Base-by-base conservation (phyloP, 1,284 basidiomycete species). In the Golubevia pallescens region DNA sequence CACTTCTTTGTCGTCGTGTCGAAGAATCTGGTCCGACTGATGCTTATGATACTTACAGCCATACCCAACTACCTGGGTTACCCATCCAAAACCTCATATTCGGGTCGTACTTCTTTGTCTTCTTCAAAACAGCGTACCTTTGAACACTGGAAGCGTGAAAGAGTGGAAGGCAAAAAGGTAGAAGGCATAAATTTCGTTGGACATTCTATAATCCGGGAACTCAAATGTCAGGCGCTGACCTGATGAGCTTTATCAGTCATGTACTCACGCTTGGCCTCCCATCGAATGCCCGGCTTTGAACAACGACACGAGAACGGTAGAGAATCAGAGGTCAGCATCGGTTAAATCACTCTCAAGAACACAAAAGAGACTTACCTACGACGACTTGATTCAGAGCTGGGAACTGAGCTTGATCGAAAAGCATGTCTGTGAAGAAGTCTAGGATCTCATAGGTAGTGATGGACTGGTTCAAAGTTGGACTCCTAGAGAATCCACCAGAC, bases 31-130 rank as follows among this genome's bases (percentile, higher is more conserved):
- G n/a, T n/a, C n/a, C n/a, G n/a, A n/a, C n/a, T n/a, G n/a, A n/a
- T n/a, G n/a, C n/a, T n/a, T n/a, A n/a, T n/a, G n/a, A n/a, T n/a
- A 62, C 42, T 8, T 60, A 63, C 5, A 76, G 52, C 77, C 77
- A 81, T 13, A 60, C 76, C 52, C 71, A 81, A 0, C 70, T 70
- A 21, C 79, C 79, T 0, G 79, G 77, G 56, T 81, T 80, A 32
- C 77, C 77, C n/a, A 80, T 64, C 75, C 75, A 80, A 53, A 63
- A 81, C 10, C 59, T 57, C 6, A 60, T 32, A 19, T 71, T 65
- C 56, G 62, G 61, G 42, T 63, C 57, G 53, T 71, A 71, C 1
- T 14, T 8, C 65, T 71, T 71, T 16, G 64, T 48, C 58, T 71
- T 67, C 54, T 73, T 73, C 14, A 71, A 24, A 7, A 80, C 16